Percentiles rank a stretch among this genome's conserved stretches.
Evolutionary conservation across 2,329 filamentous ascomycete species (phyloP).

Genomic region (Fonsecaea nubica): DNA sequence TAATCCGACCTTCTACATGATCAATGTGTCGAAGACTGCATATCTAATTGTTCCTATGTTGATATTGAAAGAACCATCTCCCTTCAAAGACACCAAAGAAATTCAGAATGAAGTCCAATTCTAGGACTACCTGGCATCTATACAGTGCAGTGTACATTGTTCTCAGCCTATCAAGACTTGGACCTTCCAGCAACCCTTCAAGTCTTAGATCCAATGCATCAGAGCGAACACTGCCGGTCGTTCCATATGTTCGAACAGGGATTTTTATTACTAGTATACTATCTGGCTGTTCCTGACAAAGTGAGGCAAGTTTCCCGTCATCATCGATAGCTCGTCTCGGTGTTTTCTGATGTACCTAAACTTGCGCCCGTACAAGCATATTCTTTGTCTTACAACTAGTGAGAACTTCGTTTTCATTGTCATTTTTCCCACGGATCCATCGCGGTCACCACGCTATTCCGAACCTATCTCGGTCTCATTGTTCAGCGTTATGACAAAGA

Average conservation of each 20-base stretch:
- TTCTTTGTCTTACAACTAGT: conserved; percentile 13
- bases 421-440: background rate
- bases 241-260: background rate
- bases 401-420: conserved; percentile 10
- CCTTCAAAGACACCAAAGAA: background rate
- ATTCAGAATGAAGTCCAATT: background rate
- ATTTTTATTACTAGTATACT: background rate
- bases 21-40: too few relatives aligned
- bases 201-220: background rate
- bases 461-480: conserved; percentile 13
- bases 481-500: conserved; percentile 20
- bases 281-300: background rate
- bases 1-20: background rate
- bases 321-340: background rate
- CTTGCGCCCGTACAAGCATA: background rate
- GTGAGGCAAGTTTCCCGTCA: background rate
- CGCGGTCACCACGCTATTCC: background rate
- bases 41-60: background rate
- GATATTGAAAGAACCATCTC: background rate
- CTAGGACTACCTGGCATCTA: background rate
- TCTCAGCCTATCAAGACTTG: background rate
- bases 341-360: background rate
- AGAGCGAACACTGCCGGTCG: background rate
- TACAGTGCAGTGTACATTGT: background rate
- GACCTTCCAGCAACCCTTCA: background rate